A percentile compares a stretch with the other conserved stretches of the same genome.
Conservation (phyloP, 805 yeast genomes). For the Grigorovia humatica region DNA sequence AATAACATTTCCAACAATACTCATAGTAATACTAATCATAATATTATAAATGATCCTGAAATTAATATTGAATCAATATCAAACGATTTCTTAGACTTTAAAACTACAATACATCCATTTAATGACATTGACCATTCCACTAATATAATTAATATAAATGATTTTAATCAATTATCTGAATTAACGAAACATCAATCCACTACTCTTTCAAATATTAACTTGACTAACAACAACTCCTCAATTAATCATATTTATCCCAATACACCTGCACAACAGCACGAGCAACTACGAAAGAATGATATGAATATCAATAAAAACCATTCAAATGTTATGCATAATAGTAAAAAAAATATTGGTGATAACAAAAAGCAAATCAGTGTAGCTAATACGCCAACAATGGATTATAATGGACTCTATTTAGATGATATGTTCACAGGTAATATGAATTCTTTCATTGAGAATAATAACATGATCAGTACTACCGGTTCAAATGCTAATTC, state of each 20-base stretch:
- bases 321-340: background rate
- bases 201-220: background rate
- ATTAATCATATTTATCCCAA: slow-evolving; percentile 2
- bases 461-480: background rate
- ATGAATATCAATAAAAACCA: background rate
- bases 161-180: background rate
- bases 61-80: background rate
- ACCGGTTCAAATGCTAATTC: too few species aligned
- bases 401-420: slow-evolving; percentile 5
- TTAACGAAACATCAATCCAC: background rate
- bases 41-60: background rate
- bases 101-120: background rate
- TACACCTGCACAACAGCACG: slow-evolving; percentile 21
- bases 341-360: background rate
- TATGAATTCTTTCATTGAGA: background rate
- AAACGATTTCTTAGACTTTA: slow-evolving; percentile 3
- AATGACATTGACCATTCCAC: background rate
- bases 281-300: slow-evolving; percentile 8
- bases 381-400: background rate
- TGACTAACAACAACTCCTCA: too few species aligned
- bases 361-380: background rate
- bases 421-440: slow-evolving; percentile 15
- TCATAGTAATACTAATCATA: background rate
- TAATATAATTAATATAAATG: background rate
- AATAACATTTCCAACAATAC: background rate